Evolutionary conservation across 106 monocot genomes (phyloP).

Genomic region (Alisma plantagoaquatica): DNA sequence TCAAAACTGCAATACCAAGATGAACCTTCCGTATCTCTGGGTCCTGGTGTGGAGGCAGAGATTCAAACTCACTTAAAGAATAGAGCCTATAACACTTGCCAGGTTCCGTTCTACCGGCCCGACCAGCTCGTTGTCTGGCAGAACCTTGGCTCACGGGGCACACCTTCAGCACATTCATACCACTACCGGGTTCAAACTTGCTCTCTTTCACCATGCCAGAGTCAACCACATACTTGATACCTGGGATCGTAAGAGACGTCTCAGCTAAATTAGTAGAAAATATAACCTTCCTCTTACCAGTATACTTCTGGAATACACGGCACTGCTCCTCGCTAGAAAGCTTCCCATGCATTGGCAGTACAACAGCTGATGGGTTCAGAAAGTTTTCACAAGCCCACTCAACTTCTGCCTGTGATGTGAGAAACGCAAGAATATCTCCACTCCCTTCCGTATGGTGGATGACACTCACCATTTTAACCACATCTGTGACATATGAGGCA

Average conservation of each 20-base stretch:
- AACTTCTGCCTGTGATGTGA: constrained; percentile 92
- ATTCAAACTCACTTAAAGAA: constrained; percentile 49
- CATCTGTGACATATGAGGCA: constrained; percentile 64
- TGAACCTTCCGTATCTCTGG: constrained; percentile 97
- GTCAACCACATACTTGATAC: constrained; percentile 85
- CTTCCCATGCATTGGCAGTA: constrained; percentile 91
- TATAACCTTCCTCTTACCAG: constrained; percentile 84
- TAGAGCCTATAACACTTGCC: constrained; percentile 94
- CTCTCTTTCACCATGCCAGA: constrained; percentile 92
- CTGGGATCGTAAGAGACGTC: constrained; percentile 87
- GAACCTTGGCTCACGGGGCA: constrained; percentile 75
- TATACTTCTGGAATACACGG: constrained; percentile 56
- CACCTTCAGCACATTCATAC: constrained; percentile 85
- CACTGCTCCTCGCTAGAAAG: constrained; percentile 76
- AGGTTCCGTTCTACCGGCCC: constrained; percentile 75
- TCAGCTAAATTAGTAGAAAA: constrained; percentile 89
- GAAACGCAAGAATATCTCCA: constrained; percentile 89
- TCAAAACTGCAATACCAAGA: constrained; percentile 77
- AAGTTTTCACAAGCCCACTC: constrained; percentile 97
- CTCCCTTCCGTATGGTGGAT: constrained; percentile 64
- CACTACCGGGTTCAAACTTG: constrained; percentile 64
- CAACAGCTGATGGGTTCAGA: constrained; percentile 41
- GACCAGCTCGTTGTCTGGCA: constrained; percentile 85
- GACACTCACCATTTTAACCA: constrained; percentile 48
- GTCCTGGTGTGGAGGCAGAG: constrained; percentile 66